These are phyloP conservation scores for Aspergillus fumigatiaffinis DNA, from an alignment of 2,329 filamentous ascomycete genomes.

Conservation along the genomic window DNA sequence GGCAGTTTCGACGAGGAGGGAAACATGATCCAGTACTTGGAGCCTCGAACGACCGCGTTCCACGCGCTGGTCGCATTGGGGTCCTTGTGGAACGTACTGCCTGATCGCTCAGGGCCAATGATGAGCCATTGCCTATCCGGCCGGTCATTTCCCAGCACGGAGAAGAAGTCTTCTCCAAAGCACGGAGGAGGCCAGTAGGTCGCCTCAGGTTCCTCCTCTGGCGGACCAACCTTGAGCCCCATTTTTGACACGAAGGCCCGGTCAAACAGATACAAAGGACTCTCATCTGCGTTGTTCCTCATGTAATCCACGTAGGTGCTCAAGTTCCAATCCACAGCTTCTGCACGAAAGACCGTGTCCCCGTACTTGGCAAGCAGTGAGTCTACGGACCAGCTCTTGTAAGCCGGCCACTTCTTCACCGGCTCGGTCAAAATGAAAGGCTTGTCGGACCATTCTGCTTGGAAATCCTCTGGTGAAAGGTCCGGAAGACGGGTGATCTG, in stretches of 20 bases:
- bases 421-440: conserved; percentile 85
- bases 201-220: conserved; percentile 42
- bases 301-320: conserved; percentile 80
- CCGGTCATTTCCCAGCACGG: conserved; percentile 69
- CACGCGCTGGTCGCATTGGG: conserved; percentile 71
- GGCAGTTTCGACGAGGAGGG: conserved; percentile 61
- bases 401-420: conserved; percentile 78
- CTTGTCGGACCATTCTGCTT: conserved; percentile 67
- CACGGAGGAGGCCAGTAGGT: conserved; percentile 76
- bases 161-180: conserved; percentile 84
- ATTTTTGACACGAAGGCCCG: conserved; percentile 84
- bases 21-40: conserved; percentile 99
- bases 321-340: conserved; percentile 89
- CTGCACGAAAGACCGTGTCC: conserved; percentile 72
- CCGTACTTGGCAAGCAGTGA: conserved; percentile 61
- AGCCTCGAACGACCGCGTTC: conserved; percentile 87
- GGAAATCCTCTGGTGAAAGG: conserved; percentile 70
- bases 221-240: conserved; percentile 57
- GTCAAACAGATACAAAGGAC: conserved; percentile 90
- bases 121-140: conserved; percentile 93
- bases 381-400: conserved; percentile 68
- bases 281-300: conserved; percentile 74
- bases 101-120: conserved; percentile 78
- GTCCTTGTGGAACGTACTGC: conserved; percentile 91
- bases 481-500: conserved; percentile 66